Base-by-base conservation (phyloP, 2,329 filamentous ascomycete species). In the Salinomyces thailandicus region DNA sequence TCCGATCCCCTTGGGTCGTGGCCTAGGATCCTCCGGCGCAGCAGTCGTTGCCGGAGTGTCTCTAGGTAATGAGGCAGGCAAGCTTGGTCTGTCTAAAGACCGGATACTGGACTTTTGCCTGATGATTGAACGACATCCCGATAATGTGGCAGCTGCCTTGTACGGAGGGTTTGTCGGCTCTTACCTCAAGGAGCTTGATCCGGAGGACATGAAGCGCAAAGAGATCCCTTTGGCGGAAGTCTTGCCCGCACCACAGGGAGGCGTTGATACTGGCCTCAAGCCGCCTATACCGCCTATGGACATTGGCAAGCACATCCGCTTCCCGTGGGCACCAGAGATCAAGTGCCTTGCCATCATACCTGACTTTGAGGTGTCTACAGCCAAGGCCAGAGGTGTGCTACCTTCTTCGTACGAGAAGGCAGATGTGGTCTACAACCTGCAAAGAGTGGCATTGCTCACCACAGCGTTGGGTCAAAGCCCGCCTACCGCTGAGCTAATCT, bases 91-190 rank as follows among this genome's bases (percentile, higher is more conserved):
- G 45, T 77, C 75, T 40, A 79, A 84, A 53, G 81, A 85, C 46
- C 73, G 91, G 26, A 74, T 98, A 58, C 79, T 98, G 52, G 91
- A 98, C 63, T 98, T 86, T 61, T 94, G 85, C 57, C 69, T 98
- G 48, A 98, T 98, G 91, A 93, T 95, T 62, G 59, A 94, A 63
- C 77, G 85, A 46, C 86, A 94, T 61, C 86, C 86, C 8, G 86
- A 94, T 64, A 94, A 94, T 56, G 85, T 98, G 35, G 91, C 87
- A 39, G 91, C 91, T 11, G 87, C 91, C 5, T 75, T 96, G 22
- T 96, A 93, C 54, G 91, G 91, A 48, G 91, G 91, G 19, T 96
- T 98, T 50, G 86, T 98, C 17, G 91, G 91, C 42, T 95, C 89
- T 13, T 96, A 96, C 58, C 74, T 96, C 42, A 93, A 93, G 64